phyloP scores from a whole-genome alignment of 345 rosid species.

The Arabidopsis arenosa region DNA sequence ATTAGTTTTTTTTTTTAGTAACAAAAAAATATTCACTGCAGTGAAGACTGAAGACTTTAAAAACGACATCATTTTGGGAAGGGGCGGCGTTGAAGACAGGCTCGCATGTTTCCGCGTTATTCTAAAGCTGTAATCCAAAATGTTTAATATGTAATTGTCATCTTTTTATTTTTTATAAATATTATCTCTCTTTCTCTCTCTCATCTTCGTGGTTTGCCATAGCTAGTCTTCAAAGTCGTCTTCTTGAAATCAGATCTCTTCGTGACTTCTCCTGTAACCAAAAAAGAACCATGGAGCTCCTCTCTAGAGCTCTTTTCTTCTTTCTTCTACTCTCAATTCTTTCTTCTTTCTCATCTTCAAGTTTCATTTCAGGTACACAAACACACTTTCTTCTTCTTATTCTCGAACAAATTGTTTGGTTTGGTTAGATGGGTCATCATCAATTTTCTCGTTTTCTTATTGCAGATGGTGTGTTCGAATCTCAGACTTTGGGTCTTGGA shows the following conservation, averaged over 20 bases:
- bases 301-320: conserved; percentile 39
- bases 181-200: conserved; percentile 4
- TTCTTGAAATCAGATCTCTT: conserved; percentile 40
- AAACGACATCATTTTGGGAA: not conserved
- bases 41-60: not conserved
- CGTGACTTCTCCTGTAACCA: not conserved
- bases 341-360: conserved; percentile 46
- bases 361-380: conserved; percentile 61
- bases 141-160: not conserved
- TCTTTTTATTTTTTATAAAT: not conserved
- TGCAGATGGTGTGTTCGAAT: conserved; percentile 61
- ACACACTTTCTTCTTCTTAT: not conserved
- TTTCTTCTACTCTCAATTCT: conserved; percentile 45
- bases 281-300: conserved; percentile 44
- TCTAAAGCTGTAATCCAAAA: conserved; percentile 35
- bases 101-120: conserved; percentile 37
- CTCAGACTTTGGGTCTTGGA: conserved; percentile 50
- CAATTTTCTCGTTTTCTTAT: conserved; percentile 7
- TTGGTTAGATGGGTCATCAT: not conserved
- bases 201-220: conserved; percentile 31
- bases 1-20: too few species aligned
- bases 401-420: not conserved
- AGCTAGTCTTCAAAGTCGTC: conserved; percentile 22
- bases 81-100: conserved; percentile 13
- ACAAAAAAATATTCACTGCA: too few species aligned